These are phyloP conservation scores for Moniliella sp. DNA, from an alignment of 1,284 basidiomycete species.

Conservation along the genomic window DNA sequence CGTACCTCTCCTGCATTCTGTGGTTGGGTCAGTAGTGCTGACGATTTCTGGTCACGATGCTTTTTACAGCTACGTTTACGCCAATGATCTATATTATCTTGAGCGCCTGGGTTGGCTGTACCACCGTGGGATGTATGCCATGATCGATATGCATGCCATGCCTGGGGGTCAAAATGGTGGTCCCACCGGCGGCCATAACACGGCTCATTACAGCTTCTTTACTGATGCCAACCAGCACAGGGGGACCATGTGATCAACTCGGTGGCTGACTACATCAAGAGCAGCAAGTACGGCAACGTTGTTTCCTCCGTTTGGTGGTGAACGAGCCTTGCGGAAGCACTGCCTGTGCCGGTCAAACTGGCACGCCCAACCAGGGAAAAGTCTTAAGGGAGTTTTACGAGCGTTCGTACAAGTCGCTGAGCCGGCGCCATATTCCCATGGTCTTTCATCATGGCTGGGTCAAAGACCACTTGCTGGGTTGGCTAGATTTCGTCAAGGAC, in stretches of 20 bases:
- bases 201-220: slow-evolving; percentile 20
- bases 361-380: slow-evolving; percentile 2
- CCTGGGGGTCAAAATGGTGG: slow-evolving; percentile 36
- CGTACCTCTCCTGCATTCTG: too few species aligned
- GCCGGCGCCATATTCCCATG: slow-evolving; percentile 12
- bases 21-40: too few species aligned
- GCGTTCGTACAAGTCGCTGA: slow-evolving; percentile 8
- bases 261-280: slow-evolving; percentile 12
- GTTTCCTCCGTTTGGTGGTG: slow-evolving; percentile 18
- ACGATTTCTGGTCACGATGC: too few species aligned
- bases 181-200: slow-evolving; percentile 25
- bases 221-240: slow-evolving; percentile 10
- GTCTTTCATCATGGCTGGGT: slow-evolving; percentile 23
- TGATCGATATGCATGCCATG: slow-evolving; percentile 36
- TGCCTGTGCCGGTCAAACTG: slow-evolving; percentile 5
- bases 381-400: slow-evolving; percentile 10
- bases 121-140: slow-evolving; percentile 34
- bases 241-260: slow-evolving; percentile 10
- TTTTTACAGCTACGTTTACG: slow-evolving; percentile 15
- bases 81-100: slow-evolving; percentile 15
- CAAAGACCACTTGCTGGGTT: background rate
- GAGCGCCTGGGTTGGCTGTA: slow-evolving; percentile 27
- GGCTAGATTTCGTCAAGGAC: slow-evolving; percentile 8
- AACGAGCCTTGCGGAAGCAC: slow-evolving; percentile 16
- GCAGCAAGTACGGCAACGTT: slow-evolving; percentile 12